Conservation (phyloP, 2,329 filamentous ascomycete genomes). For the Fusarium keratoplasticum region DNA sequence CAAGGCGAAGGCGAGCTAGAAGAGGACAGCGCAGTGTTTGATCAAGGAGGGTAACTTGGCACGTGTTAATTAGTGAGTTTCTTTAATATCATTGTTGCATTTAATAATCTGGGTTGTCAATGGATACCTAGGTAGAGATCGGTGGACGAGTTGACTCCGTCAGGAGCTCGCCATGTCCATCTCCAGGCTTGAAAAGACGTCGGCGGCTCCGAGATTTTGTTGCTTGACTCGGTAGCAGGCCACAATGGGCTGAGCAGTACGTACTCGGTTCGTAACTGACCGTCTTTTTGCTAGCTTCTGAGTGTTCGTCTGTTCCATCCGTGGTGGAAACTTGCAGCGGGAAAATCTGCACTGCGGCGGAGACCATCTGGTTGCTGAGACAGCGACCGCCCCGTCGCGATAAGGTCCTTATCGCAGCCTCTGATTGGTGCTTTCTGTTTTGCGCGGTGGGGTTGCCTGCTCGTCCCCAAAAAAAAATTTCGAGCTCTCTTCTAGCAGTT, state of each 20-base stretch:
- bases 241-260: neutral
- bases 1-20: neutral
- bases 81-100: neutral
- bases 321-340: slow-evolving; percentile 25
- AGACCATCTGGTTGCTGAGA: slow-evolving; percentile 48
- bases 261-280: neutral
- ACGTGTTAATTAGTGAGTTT: neutral
- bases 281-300: slow-evolving; percentile 13
- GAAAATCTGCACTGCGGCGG: slow-evolving; percentile 42
- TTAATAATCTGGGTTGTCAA: neutral
- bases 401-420: slow-evolving; percentile 47
- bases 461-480: slow-evolving; percentile 50
- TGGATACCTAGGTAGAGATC: neutral
- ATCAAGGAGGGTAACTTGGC: neutral
- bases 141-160: neutral
- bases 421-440: slow-evolving; percentile 41
- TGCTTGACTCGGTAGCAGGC: neutral
- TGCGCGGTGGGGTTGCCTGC: slow-evolving; percentile 32
- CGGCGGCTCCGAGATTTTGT: neutral
- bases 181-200: neutral
- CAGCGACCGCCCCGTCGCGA: slow-evolving; percentile 45
- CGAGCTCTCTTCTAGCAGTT: slow-evolving; percentile 40
- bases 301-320: slow-evolving; percentile 1
- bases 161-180: neutral
- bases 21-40: neutral